A percentile compares a stretch with the other conserved stretches of the same genome.
Evolutionary conservation across 306 rosid genomes (phyloP).

Genomic region (Sesbania bispinosa): DNA sequence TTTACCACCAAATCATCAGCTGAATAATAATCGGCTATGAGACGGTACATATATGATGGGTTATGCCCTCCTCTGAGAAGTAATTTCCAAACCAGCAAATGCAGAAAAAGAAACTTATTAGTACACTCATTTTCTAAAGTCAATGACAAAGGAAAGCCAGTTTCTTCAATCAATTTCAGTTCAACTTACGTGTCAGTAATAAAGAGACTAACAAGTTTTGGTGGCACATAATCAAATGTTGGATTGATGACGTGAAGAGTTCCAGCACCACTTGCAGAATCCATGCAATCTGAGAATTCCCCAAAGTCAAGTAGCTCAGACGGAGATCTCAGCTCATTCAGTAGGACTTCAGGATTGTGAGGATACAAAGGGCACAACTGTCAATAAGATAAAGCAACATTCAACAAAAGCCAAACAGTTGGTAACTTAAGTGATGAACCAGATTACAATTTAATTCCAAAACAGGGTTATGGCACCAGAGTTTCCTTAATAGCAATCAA

Average conservation of each 20-base stretch:
- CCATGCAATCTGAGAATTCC: slow-evolving; percentile 94
- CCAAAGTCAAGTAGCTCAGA: slow-evolving; percentile 98
- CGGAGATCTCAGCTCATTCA: slow-evolving; percentile 95
- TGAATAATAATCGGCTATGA: slow-evolving; percentile 90
- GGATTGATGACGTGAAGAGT: slow-evolving; percentile 92
- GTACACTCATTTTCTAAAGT: neutral
- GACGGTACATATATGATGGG: slow-evolving; percentile 95
- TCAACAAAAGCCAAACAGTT: slow-evolving; percentile 18
- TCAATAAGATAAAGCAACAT: slow-evolving; percentile 28
- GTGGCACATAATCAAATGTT: slow-evolving; percentile 90
- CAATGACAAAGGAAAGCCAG: neutral
- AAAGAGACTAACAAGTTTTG: slow-evolving; percentile 84
- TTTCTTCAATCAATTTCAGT: neutral
- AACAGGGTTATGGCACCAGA: neutral
- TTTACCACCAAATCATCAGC: slow-evolving; percentile 93
- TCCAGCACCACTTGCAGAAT: slow-evolving; percentile 67
- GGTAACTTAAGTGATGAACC: slow-evolving; percentile 5
- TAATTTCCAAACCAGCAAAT: slow-evolving; percentile 22
- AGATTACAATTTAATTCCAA: slow-evolving; percentile 13
- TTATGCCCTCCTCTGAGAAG: slow-evolving; percentile 90
- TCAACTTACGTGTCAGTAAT: slow-evolving; percentile 95
- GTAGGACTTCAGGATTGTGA: slow-evolving; percentile 83
- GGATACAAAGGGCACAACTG: slow-evolving; percentile 98
- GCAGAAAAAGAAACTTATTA: slow-evolving; percentile 18
- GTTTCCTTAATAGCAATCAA: neutral